A percentile compares a stretch with the other conserved stretches of the same genome.
phyloP scores from a whole-genome alignment of 768 basidiomycete genomes.

The Pisolithus microcarpus region DNA sequence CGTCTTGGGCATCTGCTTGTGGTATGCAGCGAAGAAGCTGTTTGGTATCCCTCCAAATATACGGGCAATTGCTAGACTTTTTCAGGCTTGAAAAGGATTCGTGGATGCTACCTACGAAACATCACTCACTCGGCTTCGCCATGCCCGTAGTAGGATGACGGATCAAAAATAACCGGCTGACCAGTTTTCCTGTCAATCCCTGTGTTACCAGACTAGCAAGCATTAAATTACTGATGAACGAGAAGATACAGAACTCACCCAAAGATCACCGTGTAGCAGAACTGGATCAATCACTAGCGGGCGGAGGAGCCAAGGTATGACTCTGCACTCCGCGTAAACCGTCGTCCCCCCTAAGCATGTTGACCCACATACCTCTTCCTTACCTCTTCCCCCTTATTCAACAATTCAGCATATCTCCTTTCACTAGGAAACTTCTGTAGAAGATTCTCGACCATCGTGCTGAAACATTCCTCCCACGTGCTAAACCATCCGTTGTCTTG shows the following conservation, averaged over 20 bases:
- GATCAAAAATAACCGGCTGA: slow-evolving; percentile 68
- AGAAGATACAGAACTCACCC: slow-evolving; percentile 41
- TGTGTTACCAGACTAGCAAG: slow-evolving; percentile 64
- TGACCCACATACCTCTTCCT: slow-evolving; percentile 31
- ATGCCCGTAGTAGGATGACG: slow-evolving; percentile 74
- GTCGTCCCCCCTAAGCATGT: slow-evolving; percentile 5
- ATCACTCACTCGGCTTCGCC: slow-evolving; percentile 69
- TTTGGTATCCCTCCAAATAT: slow-evolving; percentile 72
- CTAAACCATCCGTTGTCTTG: slow-evolving; percentile 67
- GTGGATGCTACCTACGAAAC: neutral
- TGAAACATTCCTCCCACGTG: slow-evolving; percentile 65
- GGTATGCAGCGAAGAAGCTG: slow-evolving; percentile 60
- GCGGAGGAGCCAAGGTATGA: slow-evolving; percentile 65
- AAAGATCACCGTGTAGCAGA: slow-evolving; percentile 73
- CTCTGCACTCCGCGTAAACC: slow-evolving; percentile 32
- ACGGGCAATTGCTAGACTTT: slow-evolving; percentile 66
- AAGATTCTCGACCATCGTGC: slow-evolving; percentile 53
- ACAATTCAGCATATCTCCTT: slow-evolving; percentile 39
- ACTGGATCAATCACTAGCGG: slow-evolving; percentile 55
- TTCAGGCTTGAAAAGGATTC: slow-evolving; percentile 4
- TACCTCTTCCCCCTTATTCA: slow-evolving; percentile 45
- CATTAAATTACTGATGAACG: slow-evolving; percentile 1
- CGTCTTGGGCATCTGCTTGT: slow-evolving; percentile 53
- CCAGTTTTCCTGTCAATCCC: slow-evolving; percentile 49
- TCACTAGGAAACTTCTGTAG: slow-evolving; percentile 38